Evolutionary conservation across 2,329 filamentous ascomycete species (phyloP), one percentile per base, ranked within the genome.

Genomic region (Epichloe brachyelytri): DNA sequence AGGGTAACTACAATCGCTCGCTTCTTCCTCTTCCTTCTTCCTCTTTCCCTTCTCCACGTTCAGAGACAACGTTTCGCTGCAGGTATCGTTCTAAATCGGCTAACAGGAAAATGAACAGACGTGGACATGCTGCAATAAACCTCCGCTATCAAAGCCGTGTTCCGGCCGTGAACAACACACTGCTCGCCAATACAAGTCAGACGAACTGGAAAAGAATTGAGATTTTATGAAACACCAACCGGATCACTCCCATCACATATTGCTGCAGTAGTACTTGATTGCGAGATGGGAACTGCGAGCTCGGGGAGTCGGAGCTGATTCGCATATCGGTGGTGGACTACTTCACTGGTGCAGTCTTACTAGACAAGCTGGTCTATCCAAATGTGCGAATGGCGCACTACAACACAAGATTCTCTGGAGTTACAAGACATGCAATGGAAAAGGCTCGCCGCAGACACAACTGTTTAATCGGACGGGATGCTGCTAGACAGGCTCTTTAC

Each of bases 341-440:
- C 57, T 76, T 78, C 57, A 69, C 71, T 0, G 66, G 69, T 3
- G 58, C 68, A 14, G 57, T 73, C 11, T 68, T 80, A 1, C 59
- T 80, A 33, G 72, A 80, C 58, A 67, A 62, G 5, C 65, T 80
- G 1, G 75, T 80, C 3, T 70, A 62, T 45, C 77, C 77, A 0
- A 59, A 66, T 11, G 65, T 71, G 0, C 57, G 57, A 8, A 73
- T 80, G 67, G 49, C 58, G 5, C 71, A 79, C 56, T 70, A 70
- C 57, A 75, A 77, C 57, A 78, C 73, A 0, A 64, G 60, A 3
- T 77, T 61, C 53, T 77, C 76, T 0, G 77, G 77, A 1, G 69
- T 80, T 2, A 69, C 66, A 0, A 59, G 59, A 30, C 53, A 51
- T 2, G 63, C 66, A 19, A 68, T 79, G 60, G 54, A 66, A 2